Evolutionary conservation across 805 yeast species (phyloP).

Genomic region (Candida montana): DNA sequence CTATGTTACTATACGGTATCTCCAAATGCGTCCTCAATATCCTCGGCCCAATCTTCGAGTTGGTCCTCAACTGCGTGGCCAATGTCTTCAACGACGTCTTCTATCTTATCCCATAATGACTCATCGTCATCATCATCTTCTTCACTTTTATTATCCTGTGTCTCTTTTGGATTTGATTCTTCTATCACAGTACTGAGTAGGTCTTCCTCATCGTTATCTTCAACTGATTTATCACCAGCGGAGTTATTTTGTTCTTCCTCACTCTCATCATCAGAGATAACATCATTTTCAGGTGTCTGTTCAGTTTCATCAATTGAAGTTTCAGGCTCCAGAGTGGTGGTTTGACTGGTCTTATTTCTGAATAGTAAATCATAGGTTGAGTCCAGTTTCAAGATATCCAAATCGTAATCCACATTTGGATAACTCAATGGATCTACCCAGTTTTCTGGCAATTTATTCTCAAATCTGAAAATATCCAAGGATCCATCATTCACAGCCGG

Average conservation of each 20-base stretch:
- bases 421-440: slow-evolving; percentile 46
- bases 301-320: slow-evolving; percentile 3
- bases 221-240: slow-evolving; percentile 6
- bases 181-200: too few relatives aligned
- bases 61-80: slow-evolving; percentile 25
- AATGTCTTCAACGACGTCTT: slow-evolving; percentile 24
- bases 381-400: slow-evolving; percentile 36
- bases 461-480: slow-evolving; percentile 18
- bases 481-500: slow-evolving; percentile 64
- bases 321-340: slow-evolving; percentile 16
- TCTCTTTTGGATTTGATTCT: neutral
- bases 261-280: slow-evolving; percentile 13
- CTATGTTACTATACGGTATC: too few relatives aligned
- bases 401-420: slow-evolving; percentile 45
- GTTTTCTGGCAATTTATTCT: slow-evolving; percentile 29
- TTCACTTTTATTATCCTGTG: neutral
- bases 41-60: slow-evolving; percentile 7
- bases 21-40: slow-evolving; percentile 15
- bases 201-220: neutral
- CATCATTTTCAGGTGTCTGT: slow-evolving; percentile 3
- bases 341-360: slow-evolving; percentile 14
- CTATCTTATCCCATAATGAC: slow-evolving; percentile 9
- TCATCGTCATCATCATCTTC: neutral
- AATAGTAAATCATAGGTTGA: slow-evolving; percentile 48
- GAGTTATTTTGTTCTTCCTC: slow-evolving; percentile 9